Evolutionary conservation across 2,329 filamentous ascomycete genomes (phyloP), one percentile per base, ranked within the genome.

Genomic region (Kalaharituber pfeilii): DNA sequence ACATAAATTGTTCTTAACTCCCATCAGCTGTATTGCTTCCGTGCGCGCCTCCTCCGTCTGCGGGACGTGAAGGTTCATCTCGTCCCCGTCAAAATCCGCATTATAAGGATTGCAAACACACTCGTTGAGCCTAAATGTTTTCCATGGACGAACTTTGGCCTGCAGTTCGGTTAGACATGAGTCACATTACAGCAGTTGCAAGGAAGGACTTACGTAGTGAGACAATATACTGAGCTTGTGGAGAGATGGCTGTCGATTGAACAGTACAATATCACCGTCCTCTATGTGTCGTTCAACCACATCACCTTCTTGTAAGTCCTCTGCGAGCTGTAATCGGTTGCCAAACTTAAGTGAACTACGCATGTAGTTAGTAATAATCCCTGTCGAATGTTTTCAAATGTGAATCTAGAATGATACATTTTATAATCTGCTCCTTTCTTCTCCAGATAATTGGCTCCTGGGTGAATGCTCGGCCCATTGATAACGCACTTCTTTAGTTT

Each of bases 181-280:
- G 8, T 11, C 11, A 22, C 42, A 13, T 8, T 47, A 8, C n/a
- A n/a, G 11, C 15, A 9, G 25, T 29, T 20, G 27, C 24, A 25
- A 20, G 24, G 24, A 33, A 11, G 22, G 20, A 51, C 56, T 27
- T 53, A 83, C 91, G 65, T 84, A 80, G 72, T 98, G 91, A 65
- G 85, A 89, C 71, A 98, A 87, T 68, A 98, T 98, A 80, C 86
- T 94, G 60, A 98, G 82, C 69, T 96, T 98, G 75, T 98, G 91
- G 7, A 98, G 77, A 1, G 91, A 98, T 0, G 91, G 91, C 66
- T 98, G 91, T 58, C 91, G 86, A 66, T 98, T 98, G 76, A 98
- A 98, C 0, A 98, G 78, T 1, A 96, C 89, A 62, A 96, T 84
- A 67, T 98, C 91, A 50, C 86, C 85, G 65, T 98, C 89, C 66